Percentiles rank a stretch among this genome's conserved stretches.
Evolutionary conservation across 169 alveolate species (phyloP).

Genomic region (Plasmodium knowlesi): DNA sequence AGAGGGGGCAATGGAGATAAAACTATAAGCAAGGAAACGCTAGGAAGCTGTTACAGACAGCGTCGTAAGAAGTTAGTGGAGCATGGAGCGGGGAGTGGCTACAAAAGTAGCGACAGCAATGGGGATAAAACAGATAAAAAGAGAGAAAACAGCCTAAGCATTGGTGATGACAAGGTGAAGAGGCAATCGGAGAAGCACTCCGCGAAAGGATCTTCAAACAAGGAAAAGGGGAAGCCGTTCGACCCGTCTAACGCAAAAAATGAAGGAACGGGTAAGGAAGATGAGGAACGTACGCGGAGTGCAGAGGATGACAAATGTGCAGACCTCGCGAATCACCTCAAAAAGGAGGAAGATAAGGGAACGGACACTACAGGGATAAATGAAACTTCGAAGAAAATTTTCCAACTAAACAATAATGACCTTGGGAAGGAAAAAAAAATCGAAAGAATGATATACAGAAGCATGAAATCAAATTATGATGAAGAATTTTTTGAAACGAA

Average conservation of each 20-base stretch:
- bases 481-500: slow-evolving; percentile 50
- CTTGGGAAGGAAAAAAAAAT: slow-evolving; percentile 33
- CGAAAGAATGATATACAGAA: slow-evolving; percentile 31
- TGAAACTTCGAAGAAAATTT: not conserved
- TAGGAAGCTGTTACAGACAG: not conserved
- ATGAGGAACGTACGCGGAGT: not conserved
- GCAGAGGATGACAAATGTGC: not conserved
- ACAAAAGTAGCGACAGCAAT: not conserved
- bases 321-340: not conserved
- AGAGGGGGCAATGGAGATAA: not conserved
- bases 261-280: not conserved
- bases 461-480: slow-evolving; percentile 42
- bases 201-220: not conserved
- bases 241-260: not conserved
- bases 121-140: not conserved
- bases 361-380: not conserved
- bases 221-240: not conserved
- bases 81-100: not conserved
- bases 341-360: not conserved
- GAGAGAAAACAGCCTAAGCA: not conserved
- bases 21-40: not conserved
- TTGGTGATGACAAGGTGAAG: not conserved
- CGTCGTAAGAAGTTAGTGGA: not conserved
- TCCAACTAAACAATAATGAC: slow-evolving; percentile 2
- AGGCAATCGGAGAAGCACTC: not conserved